Evolutionary conservation across 352 stramenopile species (phyloP).

Genomic region (Phytophthora brassicae): DNA sequence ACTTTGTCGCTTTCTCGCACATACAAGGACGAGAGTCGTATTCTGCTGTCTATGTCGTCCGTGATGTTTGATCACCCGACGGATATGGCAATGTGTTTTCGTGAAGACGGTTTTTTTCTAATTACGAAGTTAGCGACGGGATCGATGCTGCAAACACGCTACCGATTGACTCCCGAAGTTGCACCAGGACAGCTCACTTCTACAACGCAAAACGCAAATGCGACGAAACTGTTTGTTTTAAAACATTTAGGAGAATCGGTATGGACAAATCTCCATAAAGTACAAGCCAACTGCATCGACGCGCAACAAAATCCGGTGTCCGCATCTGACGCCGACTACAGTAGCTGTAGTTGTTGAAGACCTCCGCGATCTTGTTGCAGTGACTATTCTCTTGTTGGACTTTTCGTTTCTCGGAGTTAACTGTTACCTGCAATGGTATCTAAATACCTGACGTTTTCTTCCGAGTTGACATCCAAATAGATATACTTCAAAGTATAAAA

Average conservation of each 20-base stretch:
- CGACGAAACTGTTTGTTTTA: conserved; percentile 18
- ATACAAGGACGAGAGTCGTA: conserved; percentile 15
- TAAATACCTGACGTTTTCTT: too few relatives aligned
- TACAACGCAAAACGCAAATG: background rate
- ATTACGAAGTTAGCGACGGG: conserved; percentile 1
- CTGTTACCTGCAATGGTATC: too few relatives aligned
- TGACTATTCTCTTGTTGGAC: too few relatives aligned
- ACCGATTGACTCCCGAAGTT: conserved; percentile 21
- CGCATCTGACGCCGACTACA: conserved; percentile 1
- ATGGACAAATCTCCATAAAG: conserved; percentile 7
- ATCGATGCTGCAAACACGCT: conserved; percentile 17
- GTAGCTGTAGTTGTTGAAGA: too few relatives aligned
- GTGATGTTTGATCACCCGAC: conserved; percentile 16
- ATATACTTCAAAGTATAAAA: too few relatives aligned
- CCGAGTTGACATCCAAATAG: too few relatives aligned
- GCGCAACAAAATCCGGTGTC: background rate
- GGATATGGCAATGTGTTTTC: conserved; percentile 11
- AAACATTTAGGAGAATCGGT: conserved; percentile 12
- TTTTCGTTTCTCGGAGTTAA: too few relatives aligned
- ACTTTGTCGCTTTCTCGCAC: conserved; percentile 15
- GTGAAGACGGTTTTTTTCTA: conserved; percentile 22
- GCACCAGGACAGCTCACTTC: background rate
- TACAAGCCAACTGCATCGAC: conserved; percentile 7
- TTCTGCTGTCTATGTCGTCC: conserved; percentile 12
- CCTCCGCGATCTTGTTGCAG: too few relatives aligned